phyloP scores from a whole-genome alignment of 768 basidiomycete species.

The Pisolithus orientalis region DNA sequence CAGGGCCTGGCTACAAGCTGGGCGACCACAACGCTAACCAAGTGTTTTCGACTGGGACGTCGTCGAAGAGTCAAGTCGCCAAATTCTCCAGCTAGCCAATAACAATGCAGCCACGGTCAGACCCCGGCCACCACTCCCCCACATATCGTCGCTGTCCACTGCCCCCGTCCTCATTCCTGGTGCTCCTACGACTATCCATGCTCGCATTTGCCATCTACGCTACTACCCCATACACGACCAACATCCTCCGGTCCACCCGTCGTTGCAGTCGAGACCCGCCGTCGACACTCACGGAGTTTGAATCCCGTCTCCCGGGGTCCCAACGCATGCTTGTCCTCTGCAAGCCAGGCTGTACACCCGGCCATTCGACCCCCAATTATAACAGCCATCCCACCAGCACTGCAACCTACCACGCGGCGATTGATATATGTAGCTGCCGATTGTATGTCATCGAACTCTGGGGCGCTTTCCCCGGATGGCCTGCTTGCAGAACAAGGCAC shows the following conservation, averaged over 20 bases:
- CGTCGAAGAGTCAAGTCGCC: conserved; percentile 25
- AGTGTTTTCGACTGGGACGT: conserved; percentile 19
- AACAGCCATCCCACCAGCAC: background rate
- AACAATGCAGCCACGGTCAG: conserved; percentile 12
- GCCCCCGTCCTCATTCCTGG: no score
- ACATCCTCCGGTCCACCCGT: background rate
- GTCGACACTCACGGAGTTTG: conserved; percentile 20
- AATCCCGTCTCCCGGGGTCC: conserved; percentile 25
- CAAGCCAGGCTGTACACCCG: background rate
- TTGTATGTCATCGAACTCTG: background rate
- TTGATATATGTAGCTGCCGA: background rate
- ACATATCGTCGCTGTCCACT: no score
- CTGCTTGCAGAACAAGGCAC: no score
- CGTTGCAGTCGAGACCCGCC: conserved; percentile 1
- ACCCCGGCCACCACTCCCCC: background rate
- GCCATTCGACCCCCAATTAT: background rate
- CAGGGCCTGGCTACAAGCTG: conserved; percentile 20
- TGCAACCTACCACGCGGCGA: background rate
- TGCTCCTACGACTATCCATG: no score
- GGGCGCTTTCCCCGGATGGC: no score
- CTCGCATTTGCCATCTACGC: conserved; percentile 4
- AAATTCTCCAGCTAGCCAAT: conserved; percentile 20
- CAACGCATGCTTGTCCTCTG: conserved; percentile 8
- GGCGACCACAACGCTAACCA: conserved; percentile 12
- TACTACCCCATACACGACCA: conserved; percentile 19